phyloP scores from a whole-genome alignment of 129 eudicot species.

The Escallonia rubra region DNA sequence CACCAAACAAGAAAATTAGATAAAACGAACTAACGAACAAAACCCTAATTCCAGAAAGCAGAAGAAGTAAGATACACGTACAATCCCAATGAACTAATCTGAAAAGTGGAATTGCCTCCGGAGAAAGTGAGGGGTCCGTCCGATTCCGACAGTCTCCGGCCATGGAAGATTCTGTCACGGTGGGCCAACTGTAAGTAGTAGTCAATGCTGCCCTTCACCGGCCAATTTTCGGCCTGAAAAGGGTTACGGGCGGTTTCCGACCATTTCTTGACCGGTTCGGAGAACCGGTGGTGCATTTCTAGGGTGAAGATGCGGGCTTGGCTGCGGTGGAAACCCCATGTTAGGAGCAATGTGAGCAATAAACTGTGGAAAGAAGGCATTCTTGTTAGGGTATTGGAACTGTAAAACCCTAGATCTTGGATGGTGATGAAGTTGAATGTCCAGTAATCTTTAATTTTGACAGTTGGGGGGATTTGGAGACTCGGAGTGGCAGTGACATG shows the following conservation, averaged over 20 bases:
- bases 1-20: slow-evolving; percentile 1
- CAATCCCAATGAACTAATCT: slow-evolving; percentile 81
- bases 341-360: slow-evolving; percentile 22
- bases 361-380: slow-evolving; percentile 35
- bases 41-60: background rate
- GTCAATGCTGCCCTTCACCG: slow-evolving; percentile 58
- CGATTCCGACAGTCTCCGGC: slow-evolving; percentile 45
- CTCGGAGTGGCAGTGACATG: no score
- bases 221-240: slow-evolving; percentile 35
- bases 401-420: slow-evolving; percentile 14
- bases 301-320: slow-evolving; percentile 55
- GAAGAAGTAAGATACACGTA: slow-evolving; percentile 17
- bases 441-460: no score
- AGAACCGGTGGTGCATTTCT: slow-evolving; percentile 89
- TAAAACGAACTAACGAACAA: background rate
- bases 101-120: slow-evolving; percentile 83
- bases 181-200: slow-evolving; percentile 54
- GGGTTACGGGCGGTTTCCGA: slow-evolving; percentile 26
- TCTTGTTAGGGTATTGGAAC: slow-evolving; percentile 7
- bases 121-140: slow-evolving; percentile 57
- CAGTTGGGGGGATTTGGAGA: no score
- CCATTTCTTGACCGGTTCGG: slow-evolving; percentile 61
- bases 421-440: background rate
- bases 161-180: slow-evolving; percentile 53
- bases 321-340: slow-evolving; percentile 19